Base-by-base conservation (phyloP, 2,329 filamentous ascomycete genomes). In the Colletotrichum ledebouriae region DNA sequence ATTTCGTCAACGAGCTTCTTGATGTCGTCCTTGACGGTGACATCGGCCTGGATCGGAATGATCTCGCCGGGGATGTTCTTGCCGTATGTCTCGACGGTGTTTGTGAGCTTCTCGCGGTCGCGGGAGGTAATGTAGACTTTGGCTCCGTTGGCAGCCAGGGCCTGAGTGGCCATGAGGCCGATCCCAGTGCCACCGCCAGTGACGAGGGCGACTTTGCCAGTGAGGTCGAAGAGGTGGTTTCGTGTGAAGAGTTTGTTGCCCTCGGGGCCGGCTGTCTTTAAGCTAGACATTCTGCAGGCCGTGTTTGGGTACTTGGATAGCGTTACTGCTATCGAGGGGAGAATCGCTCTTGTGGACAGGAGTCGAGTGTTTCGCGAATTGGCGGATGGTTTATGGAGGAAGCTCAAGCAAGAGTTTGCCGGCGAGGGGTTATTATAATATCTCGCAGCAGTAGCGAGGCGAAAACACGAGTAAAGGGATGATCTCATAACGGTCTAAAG, bases 91-190 rank as follows among this genome's bases (percentile, higher is more conserved):
- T 89, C 77, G 52, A 87, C 87, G 2, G 87, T 86, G 37, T 80
- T 85, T 17, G 89, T 87, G 55, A 90, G 82, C 74, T 90, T 90
- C 73, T 89, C 89, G 29, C 82, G 80, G 49, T 87, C 88, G 15
- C 87, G 88, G 37, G 91, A 90, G 25, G 88, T 89, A 70, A 93
- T 90, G 81, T 92, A 93, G 6, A 93, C 90, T 70, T 86, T 90
- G 66, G 86, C 87, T 69, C 90, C 89, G 76, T 92, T 92, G 66
- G 83, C 80, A 0, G 91, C 87, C 62, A 91, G 89, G 6, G 89
- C 86, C 72, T 91, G 87, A 2, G 88, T 86, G 49, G 89, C 89
- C 89, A 92, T 92, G 62, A 90, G 84, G 4, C 90, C 90, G 59
- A 92, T 90, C 29, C 89, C 89, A 64, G 89, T 86, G 37, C 86